A percentile compares a stretch with the other conserved stretches of the same genome.
Evolutionary conservation across 2,329 filamentous ascomycete species (phyloP).

Genomic region (Stachybotrys elegans): DNA sequence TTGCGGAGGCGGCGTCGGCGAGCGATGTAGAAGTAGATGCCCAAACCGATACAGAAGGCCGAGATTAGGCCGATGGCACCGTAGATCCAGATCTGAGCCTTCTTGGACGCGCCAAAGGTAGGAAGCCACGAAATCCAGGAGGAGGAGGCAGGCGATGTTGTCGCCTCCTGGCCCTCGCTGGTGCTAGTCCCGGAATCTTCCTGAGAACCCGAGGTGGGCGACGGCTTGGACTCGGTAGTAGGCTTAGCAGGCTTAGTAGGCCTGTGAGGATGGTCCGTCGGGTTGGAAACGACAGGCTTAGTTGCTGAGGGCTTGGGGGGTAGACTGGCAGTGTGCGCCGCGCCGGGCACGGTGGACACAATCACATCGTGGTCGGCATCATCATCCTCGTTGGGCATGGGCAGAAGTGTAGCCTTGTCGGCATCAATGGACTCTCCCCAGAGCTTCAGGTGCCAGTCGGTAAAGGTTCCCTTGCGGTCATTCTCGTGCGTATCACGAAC

Average conservation of each 20-base stretch:
- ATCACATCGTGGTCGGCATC: conserved; percentile 74
- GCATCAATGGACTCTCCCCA: conserved; percentile 87
- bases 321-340: conserved; percentile 56
- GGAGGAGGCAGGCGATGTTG: conserved; percentile 46
- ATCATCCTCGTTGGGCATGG: conserved; percentile 77
- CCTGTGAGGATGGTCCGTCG: conserved; percentile 61
- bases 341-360: conserved; percentile 46
- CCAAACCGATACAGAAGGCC: conserved; percentile 75
- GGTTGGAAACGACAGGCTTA: conserved; percentile 36
- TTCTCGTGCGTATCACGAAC: conserved; percentile 83
- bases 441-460: conserved; percentile 89
- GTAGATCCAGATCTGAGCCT: conserved; percentile 90
- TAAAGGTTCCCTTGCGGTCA: conserved; percentile 69
- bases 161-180: conserved; percentile 27
- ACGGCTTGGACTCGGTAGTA: conserved; percentile 15
- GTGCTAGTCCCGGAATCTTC: conserved; percentile 27
- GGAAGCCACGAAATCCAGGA: conserved; percentile 85
- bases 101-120: conserved; percentile 81
- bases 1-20: conserved; percentile 72
- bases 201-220: conserved; percentile 13
- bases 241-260: conserved; percentile 47
- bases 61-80: conserved; percentile 80
- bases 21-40: conserved; percentile 75
- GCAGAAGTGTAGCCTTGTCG: conserved; percentile 65
- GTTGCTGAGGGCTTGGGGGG: conserved; percentile 36